Evolutionary conservation across 176 grass and related monocot genomes (phyloP).

Genomic region (Eragrostis nindensis): DNA sequence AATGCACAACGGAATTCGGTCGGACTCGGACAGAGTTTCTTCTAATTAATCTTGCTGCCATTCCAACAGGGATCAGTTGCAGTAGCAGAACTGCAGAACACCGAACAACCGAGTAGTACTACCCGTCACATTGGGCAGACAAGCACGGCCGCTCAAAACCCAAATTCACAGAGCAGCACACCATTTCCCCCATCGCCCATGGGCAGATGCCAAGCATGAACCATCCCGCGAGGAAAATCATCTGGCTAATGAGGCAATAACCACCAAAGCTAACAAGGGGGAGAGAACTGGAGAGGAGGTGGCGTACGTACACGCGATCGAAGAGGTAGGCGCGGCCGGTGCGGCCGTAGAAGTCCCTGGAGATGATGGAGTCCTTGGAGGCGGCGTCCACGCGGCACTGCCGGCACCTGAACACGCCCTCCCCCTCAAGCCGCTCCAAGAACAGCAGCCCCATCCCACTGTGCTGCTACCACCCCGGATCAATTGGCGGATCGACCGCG

Average conservation of each 20-base stretch:
- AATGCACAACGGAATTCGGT: not conserved
- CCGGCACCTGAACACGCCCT: conserved; percentile 67
- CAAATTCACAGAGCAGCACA: not conserved
- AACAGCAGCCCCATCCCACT: conserved; percentile 69
- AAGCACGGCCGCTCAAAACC: not conserved
- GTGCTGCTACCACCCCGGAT: not conserved
- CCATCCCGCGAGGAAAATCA: not conserved
- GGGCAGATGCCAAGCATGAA: not conserved
- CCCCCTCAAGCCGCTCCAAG: conserved; percentile 57
- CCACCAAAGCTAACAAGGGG: not conserved
- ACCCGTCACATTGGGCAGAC: not conserved
- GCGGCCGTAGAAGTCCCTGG: conserved; percentile 42
- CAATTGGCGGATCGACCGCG: not conserved
- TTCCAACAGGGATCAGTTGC: conserved; percentile 2
- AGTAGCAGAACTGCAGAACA: not conserved
- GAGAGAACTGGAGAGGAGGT: not conserved
- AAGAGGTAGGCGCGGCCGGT: conserved; percentile 56
- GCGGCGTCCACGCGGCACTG: conserved; percentile 49
- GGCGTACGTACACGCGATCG: conserved; percentile 40
- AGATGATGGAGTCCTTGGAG: conserved; percentile 48
- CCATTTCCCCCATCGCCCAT: not conserved
- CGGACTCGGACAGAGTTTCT: not conserved
- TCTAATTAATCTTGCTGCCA: not conserved
- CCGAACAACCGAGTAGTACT: not conserved
- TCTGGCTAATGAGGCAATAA: not conserved